Base-by-base conservation (phyloP, 768 basidiomycete genomes). In the Suillus occidentalis region DNA sequence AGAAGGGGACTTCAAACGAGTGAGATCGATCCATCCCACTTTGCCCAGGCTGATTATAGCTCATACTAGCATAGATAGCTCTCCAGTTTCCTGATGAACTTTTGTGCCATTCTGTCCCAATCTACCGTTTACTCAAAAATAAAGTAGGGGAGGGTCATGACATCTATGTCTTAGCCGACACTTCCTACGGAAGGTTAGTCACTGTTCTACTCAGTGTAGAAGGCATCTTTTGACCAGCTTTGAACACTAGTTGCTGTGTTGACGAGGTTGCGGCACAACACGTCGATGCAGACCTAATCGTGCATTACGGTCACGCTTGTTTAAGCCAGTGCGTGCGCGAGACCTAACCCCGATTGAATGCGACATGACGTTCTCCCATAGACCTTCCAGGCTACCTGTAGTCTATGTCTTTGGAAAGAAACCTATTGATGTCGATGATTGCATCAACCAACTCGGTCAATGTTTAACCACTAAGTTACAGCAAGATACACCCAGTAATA, bases 281-380 rank as follows among this genome's bases (percentile, higher is more conserved):
- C 72, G 89, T 95, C 55, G 88, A 95, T 67, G 94, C 95, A 0
- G 93, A 98, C 72, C 87, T 89, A 9, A 83, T 97, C 67, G 89
- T 99, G 3, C 97, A 99, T 72, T 98, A 97, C 71, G 97, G 97
- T 2, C 92, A 97, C 79, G 95, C 97, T 0, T 99, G 97, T 75
- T 85, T 98, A 81, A 94, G 91, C 74, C 87, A 89, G 95, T 97
- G 69, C 68, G 94, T 82, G 40, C 31, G 47, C 7, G 4, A 25
- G 56, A 8, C 12, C 6, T 12, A 49, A 5, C 25, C 3, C 25
- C 31, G 4, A 31, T 49, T 14, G 1, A 18, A 31, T 28, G 18
- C 10, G 22, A 47, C 53, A 58, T 72, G 47, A 56, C 60, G n/a
- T 37, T 53, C 1, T 37, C 45, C 43, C 22, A 42, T 64, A 97